Percentiles rank a stretch among this genome's conserved stretches.
phyloP scores from a whole-genome alignment of 2,329 filamentous ascomycete species.

The Botrytis fabae region DNA sequence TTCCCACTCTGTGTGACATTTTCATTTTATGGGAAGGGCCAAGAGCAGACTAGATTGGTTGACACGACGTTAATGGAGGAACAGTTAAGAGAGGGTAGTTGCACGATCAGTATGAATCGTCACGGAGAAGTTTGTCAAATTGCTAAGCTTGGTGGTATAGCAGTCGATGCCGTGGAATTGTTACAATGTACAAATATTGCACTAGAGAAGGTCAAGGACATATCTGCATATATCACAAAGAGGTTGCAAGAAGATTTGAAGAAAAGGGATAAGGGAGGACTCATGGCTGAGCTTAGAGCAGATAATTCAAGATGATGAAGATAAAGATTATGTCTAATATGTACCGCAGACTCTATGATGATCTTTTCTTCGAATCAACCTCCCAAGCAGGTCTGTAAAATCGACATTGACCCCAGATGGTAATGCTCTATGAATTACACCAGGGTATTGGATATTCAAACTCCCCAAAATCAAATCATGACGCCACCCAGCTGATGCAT shows the following conservation, averaged over 20 bases:
- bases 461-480: slow-evolving; percentile 23
- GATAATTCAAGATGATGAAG: slow-evolving; percentile 63
- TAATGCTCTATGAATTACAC: slow-evolving; percentile 23
- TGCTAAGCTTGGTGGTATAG: slow-evolving; percentile 81
- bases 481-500: slow-evolving; percentile 23
- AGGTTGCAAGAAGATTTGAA: slow-evolving; percentile 77
- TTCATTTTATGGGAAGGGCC: slow-evolving; percentile 67
- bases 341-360: slow-evolving; percentile 17
- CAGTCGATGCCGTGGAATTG: slow-evolving; percentile 76
- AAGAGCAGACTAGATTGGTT: slow-evolving; percentile 69
- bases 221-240: slow-evolving; percentile 71
- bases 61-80: slow-evolving; percentile 76
- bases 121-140: slow-evolving; percentile 47
- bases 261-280: slow-evolving; percentile 73
- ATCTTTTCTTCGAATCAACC: slow-evolving; percentile 1
- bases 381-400: background rate
- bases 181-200: slow-evolving; percentile 75
- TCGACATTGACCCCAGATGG: slow-evolving; percentile 10
- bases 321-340: slow-evolving; percentile 49
- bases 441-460: slow-evolving; percentile 24
- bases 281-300: slow-evolving; percentile 74
- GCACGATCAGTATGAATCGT: slow-evolving; percentile 64
- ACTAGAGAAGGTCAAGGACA: slow-evolving; percentile 75
- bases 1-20: slow-evolving; percentile 90
- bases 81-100: slow-evolving; percentile 69